Percentiles rank a stretch among this genome's conserved stretches.
These are phyloP conservation scores for Fusarium irregulare DNA, from an alignment of 2,329 filamentous ascomycete genomes.

Conservation along the genomic window DNA sequence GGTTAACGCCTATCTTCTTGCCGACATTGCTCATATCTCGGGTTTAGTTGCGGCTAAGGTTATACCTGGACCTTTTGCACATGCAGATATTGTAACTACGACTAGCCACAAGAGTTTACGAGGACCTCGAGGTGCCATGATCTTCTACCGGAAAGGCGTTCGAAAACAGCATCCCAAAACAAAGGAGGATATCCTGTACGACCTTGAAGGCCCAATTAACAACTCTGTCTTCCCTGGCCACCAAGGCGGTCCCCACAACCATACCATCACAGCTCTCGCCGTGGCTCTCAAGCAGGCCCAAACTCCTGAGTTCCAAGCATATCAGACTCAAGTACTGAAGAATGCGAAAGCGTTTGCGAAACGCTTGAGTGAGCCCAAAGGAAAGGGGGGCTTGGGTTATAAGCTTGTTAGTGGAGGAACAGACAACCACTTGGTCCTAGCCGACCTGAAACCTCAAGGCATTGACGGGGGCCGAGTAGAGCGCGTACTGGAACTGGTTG, in stretches of 20 bases:
- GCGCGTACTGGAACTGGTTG: constrained; percentile 88
- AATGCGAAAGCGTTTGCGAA: constrained; percentile 90
- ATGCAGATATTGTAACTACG: constrained; percentile 95
- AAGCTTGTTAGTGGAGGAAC: constrained; percentile 93
- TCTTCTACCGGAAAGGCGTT: constrained; percentile 96
- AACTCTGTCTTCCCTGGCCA: constrained; percentile 97
- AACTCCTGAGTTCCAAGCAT: constrained; percentile 87
- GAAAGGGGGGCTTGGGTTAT: constrained; percentile 83
- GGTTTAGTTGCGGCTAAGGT: constrained; percentile 93
- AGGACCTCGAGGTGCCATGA: constrained; percentile 95
- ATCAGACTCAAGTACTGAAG: constrained; percentile 88
- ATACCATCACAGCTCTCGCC: constrained; percentile 95
- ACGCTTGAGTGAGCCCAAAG: constrained; percentile 73
- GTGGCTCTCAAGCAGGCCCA: constrained; percentile 96
- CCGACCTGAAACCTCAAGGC: constrained; percentile 88
- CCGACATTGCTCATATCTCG: constrained; percentile 98
- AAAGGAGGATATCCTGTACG: constrained; percentile 86
- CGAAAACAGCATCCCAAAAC: constrained; percentile 85
- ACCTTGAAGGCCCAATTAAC: constrained; percentile 94
- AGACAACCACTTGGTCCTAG: constrained; percentile 94
- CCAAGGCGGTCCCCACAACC: constrained; percentile 98
- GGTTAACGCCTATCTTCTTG: constrained; percentile 89
- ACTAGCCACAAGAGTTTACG: constrained; percentile 98
- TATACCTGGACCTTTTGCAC: constrained; percentile 87
- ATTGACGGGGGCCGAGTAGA: constrained; percentile 93